Evolutionary conservation across 345 rosid species (phyloP), one percentile per base, ranked within the genome.

Genomic region (Sonneratia alba): DNA sequence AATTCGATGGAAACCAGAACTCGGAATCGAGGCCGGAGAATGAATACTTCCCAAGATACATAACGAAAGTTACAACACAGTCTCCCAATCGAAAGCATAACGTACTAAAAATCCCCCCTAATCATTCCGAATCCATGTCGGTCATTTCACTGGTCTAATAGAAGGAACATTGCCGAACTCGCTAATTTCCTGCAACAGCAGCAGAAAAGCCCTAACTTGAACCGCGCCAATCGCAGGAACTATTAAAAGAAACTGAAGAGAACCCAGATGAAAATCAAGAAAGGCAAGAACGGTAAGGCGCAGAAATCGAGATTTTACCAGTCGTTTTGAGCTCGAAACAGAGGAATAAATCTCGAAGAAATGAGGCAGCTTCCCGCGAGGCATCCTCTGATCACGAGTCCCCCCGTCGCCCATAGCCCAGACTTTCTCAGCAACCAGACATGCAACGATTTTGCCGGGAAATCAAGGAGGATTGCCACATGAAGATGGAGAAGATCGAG

Each of bases 341-440:
- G 81, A 75, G 68, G 87, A 85, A 73, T 79, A 86, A 24, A 82
- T 67, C 63, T 83, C 77, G 48, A 77, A 79, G 79, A 84, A 85
- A 72, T 76, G 83, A 56, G 87, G 86, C 38, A 81, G 72, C 75
- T 77, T 78, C 5, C 72, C 64, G 48, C 69, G 73, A 51, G 61
- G 61, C 84, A 77, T 70, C 71, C 66, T 36, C 22, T 45, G 64
- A 70, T 62, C 66, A 34, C 66, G 19, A 34, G 3, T 32, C 2
- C 38, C 37, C 37, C 15, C 66, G 15, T 62, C 66, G 66, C 66
- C 66, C 66, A 62, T 62, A 1, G 10, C 16, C 32, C 14, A 13
- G 27, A 61, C 18, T 11, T 11, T 15, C 37, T 62, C 66, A 34
- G 38, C 66, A 4, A 27, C 38, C 66, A 34, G 11, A 61, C 18